Percentiles rank a stretch among this genome's conserved stretches.
Evolutionary conservation across 2,329 filamentous ascomycete genomes (phyloP).

Genomic region (Ascochyta lentis): DNA sequence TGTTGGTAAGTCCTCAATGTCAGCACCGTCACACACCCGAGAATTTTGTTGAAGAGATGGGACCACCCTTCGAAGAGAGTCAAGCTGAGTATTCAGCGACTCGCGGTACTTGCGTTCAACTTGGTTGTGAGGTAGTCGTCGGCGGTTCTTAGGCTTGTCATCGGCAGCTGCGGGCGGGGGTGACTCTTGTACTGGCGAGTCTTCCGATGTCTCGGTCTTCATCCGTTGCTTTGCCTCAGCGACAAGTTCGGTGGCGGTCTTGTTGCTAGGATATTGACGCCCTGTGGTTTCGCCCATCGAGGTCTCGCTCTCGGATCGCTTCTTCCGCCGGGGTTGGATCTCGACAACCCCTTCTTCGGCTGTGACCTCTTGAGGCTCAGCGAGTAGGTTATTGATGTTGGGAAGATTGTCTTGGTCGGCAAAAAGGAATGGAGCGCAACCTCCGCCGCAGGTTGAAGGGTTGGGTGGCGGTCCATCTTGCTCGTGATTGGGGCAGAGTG

Average conservation of each 20-base stretch:
- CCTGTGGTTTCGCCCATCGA: constrained; percentile 40
- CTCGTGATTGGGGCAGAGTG: constrained; percentile 50
- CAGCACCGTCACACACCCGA: constrained; percentile 46
- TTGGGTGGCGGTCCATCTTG: constrained; percentile 48
- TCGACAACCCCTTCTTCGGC: constrained; percentile 47
- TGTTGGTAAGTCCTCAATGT: constrained; percentile 53
- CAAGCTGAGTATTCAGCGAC: constrained; percentile 55
- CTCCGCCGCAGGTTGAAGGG: constrained; percentile 50
- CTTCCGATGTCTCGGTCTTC: constrained; percentile 44
- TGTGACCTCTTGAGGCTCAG: constrained; percentile 40
- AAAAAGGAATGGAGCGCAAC: constrained; percentile 51
- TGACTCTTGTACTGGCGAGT: constrained; percentile 35
- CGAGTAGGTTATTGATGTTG: constrained; percentile 36
- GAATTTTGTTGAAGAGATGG: constrained; percentile 50
- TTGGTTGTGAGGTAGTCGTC: constrained; percentile 53
- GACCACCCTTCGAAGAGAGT: constrained; percentile 50
- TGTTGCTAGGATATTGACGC: constrained; percentile 33
- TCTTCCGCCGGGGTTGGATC: constrained; percentile 44
- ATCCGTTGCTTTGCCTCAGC: constrained; percentile 28
- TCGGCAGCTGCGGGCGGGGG: constrained; percentile 26
- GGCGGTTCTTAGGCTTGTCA: constrained; percentile 44
- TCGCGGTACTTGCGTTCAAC: constrained; percentile 57
- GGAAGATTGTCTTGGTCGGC: constrained; percentile 43
- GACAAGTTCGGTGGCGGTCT: constrained; percentile 24
- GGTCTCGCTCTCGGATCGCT: constrained; percentile 46